Base-by-base conservation (phyloP, 331 rosid species). In the Stylosanthes scabra region DNA sequence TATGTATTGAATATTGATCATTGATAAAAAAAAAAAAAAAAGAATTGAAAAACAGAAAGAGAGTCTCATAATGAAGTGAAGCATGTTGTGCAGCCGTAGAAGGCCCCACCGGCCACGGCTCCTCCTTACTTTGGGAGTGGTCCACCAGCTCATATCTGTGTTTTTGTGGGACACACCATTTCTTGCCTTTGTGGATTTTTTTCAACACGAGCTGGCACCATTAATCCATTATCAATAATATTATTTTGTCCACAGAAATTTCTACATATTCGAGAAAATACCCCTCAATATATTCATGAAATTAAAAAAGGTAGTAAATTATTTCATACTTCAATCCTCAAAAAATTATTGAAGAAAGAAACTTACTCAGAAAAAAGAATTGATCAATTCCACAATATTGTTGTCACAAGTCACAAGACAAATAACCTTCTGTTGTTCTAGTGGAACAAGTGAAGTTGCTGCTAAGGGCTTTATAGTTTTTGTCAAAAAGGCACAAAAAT, bases 101-200 rank as follows among this genome's bases (percentile, higher is more conserved):
- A 65, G 90, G 81, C 0, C 90, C 90, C 86, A 90, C 86, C 86
- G 6, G 6, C 39, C 39, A 34, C 39, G 6, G 6, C 44, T 39
- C 47, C n/a, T n/a, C n/a, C 70, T 77, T 73, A 69, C 90, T 83
- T 85, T 86, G 77, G 51, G 76, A 64, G 79, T 79, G 91, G 91
- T 82, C 97, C 86, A 83, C 91, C 78, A 70, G 46, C 85, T 75
- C 83, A 75, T 77, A 69, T 79, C 39, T 85, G 78, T 60, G 85
- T 83, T 68, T 65, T 73, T 54, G 78, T 87, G 83, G 92, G 80
- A 74, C 89, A 70, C 15, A 59, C 79, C 74, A 63, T 81, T 74
- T 68, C 60, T 63, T 74, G 68, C 81, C 77, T 60, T 29, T 66
- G 15, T 68, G 15, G 64, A 71, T 45, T 73, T 31, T 73, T 44